A percentile compares a stretch with the other conserved stretches of the same genome.
These are phyloP conservation scores for Pleurotus giganteus DNA, from an alignment of 768 basidiomycete species.

Conservation along the genomic window DNA sequence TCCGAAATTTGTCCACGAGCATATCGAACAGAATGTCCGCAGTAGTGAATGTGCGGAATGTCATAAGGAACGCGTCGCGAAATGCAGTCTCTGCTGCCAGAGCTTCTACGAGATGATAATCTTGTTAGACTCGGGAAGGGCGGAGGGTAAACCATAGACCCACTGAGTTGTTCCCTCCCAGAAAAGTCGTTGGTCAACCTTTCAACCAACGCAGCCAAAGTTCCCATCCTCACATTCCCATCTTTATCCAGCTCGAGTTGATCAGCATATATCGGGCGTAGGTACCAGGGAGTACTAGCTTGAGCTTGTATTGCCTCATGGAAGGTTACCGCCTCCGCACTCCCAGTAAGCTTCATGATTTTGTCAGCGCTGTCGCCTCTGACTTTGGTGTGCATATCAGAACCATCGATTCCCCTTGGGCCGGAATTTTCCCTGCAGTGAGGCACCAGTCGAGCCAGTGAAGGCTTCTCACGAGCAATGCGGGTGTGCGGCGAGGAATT, in stretches of 20 bases:
- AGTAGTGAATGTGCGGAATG: conserved; percentile 77
- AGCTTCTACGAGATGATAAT: conserved; percentile 19
- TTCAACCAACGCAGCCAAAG: conserved; percentile 70
- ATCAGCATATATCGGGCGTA: conserved; percentile 56
- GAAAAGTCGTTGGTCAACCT: conserved; percentile 49
- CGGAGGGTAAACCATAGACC: conserved; percentile 30
- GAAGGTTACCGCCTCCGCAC: conserved; percentile 41
- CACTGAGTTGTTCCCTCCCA: conserved; percentile 50
- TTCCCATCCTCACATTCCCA: conserved; percentile 66
- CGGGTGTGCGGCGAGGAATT: conserved; percentile 5
- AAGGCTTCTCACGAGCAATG: conserved; percentile 25
- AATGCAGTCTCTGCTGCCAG: conserved; percentile 33
- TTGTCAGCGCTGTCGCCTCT: conserved; percentile 26
- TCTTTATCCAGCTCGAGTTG: conserved; percentile 66
- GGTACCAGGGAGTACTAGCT: conserved; percentile 51
- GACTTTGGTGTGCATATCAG: conserved; percentile 28
- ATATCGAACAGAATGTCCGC: conserved; percentile 67
- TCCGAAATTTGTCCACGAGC: conserved; percentile 62
- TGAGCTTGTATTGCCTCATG: conserved; percentile 34
- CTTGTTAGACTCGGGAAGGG: background rate
- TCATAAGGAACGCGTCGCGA: conserved; percentile 72
- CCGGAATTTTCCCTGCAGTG: conserved; percentile 28
- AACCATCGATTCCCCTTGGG: conserved; percentile 29
- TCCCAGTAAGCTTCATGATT: conserved; percentile 36
- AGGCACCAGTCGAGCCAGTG: conserved; percentile 30